Base-by-base conservation (phyloP, 148 eudicot genomes). In the Agrostemma githago region DNA sequence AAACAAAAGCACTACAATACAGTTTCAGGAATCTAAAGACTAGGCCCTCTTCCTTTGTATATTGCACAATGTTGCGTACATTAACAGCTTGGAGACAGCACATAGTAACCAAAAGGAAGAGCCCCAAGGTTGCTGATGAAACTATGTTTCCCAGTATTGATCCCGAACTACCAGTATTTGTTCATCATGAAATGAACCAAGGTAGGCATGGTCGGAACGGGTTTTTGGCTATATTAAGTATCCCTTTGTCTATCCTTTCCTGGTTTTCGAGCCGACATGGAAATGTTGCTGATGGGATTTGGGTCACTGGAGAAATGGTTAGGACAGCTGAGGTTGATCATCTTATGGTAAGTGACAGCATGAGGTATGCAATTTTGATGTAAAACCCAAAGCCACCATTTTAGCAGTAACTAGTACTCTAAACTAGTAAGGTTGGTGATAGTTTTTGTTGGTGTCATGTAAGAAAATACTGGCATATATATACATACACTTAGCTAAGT, bases 311-410 rank as follows among this genome's bases (percentile, higher is more conserved):
- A 8, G 92, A 86, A 63, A 34, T 78, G 61, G 79, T 83, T 37
- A 80, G 87, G 43, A 78, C 78, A 0, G 83, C 90, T 0, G 95
- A 88, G 80, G 75, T 85, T 62, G 87, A 85, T 77, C 90, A 86
- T 41, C 89, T 90, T n/a, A 84, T 88, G 90, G 92, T 88, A 46
- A 88, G 80, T 58, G 96, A 90, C 68, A 88, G 96, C 70, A 81
- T 90, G 90, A 84, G 90, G 72, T 90, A 88, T 67, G 90, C 89
- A 56, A 89, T 89, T 68, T 80, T 89, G 73, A 84, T 89, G 93
- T 89, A 88, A 77, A 56, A 40, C 15, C 39, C 12, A 16, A 17
- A 61, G 20, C 41, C 68, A 14, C 62, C 62, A 37, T 70, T 57
- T 16, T 46, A 38, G 62, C 34, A 37, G 51, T 43, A 54, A 26